Evolutionary conservation across 129 eudicot species (phyloP), one percentile per base, ranked within the genome.

Genomic region (Tagetes erecta): DNA sequence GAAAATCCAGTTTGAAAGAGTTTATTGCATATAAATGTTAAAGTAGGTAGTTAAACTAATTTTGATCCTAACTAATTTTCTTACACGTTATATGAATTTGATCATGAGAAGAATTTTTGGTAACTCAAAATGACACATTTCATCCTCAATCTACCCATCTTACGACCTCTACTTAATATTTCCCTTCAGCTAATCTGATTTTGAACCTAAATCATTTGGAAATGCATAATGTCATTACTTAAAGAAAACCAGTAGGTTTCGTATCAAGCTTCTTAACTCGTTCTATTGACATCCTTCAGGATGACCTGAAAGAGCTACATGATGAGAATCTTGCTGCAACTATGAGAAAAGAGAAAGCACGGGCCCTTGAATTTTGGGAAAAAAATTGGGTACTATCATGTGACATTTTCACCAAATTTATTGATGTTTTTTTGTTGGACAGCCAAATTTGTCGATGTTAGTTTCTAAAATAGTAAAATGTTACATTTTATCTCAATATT

Each of bases 281-380:
- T 51, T 55, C 7, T 13, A 31, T 72, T 27, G 5, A 42, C 73
- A 30, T 64, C 14, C 30, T 71, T 52, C 67, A 94, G 98, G 98
- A 88, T 83, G 98, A 94, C 80, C 93, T 94, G 41, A 57, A 68
- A 59, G 98, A 94, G 90, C 83, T 94, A 78, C 98, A 94, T 69
- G 97, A 94, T 72, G 77, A 84, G 53, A 67, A 83, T 62, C 95
- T 94, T 77, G 96, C 97, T 68, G 82, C 88, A 33, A 78, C 81
- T 46, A 83, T 94, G 89, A 87, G 84, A 85, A 86, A 80, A 82
- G 91, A 90, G 82, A 83, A 83, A 82, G 77, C 63, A 38, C 87
- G 98, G 42, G 96, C 87, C 55, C 76, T 83, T 30, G 97, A 88
- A 74, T 94, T 94, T 79, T 94, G 98, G 98, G 93, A 88, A 71